phyloP scores from a whole-genome alignment of 78 protist genomes.

The Dictyostelium firmibasis region DNA sequence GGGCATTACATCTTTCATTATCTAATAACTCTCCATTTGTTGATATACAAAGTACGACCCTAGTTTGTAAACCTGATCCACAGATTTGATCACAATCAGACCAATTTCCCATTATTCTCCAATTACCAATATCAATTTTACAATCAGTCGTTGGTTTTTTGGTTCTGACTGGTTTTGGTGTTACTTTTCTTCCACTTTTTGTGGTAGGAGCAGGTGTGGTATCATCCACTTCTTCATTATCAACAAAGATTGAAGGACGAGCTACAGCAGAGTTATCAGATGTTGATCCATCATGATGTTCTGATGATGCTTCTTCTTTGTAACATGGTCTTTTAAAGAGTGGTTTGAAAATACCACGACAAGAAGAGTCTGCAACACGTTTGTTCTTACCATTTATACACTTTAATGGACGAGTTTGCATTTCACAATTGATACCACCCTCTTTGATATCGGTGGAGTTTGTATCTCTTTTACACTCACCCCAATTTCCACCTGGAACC shows the following conservation, averaged over 20 bases:
- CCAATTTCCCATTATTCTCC: constrained; percentile 44
- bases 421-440: background rate
- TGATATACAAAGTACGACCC: constrained; percentile 9
- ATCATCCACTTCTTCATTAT: background rate
- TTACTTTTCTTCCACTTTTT: background rate
- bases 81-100: constrained; percentile 59
- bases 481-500: constrained; percentile 20
- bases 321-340: background rate
- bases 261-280: background rate
- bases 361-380: background rate
- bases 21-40: background rate
- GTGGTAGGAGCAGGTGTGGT: background rate
- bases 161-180: background rate
- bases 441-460: background rate
- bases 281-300: background rate
- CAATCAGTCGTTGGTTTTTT: background rate
- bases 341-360: background rate
- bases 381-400: background rate
- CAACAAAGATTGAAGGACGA: background rate
- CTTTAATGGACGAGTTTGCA: constrained; percentile 13
- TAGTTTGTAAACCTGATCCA: constrained; percentile 44
- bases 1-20: background rate
- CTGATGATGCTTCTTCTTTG: background rate
- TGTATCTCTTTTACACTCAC: background rate
- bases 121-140: background rate